phyloP scores from a whole-genome alignment of 441 rosid species.

The Metrosideros polymorpha region DNA sequence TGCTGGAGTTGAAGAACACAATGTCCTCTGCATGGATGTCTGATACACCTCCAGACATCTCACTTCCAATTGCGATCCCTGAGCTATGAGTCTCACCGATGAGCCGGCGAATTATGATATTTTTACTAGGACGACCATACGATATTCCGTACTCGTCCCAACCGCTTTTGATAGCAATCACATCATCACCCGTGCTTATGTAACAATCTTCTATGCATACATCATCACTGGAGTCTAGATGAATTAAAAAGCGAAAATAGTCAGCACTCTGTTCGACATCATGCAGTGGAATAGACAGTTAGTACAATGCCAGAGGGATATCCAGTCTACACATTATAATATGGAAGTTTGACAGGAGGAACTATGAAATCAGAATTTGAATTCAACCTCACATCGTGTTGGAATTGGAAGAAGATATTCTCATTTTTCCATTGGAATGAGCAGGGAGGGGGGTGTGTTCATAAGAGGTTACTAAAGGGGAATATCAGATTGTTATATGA shows the following conservation, averaged over 20 bases:
- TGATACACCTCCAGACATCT: constrained; percentile 96
- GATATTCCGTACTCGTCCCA: constrained; percentile 95
- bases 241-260: not conserved
- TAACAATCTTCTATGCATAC: constrained; percentile 91
- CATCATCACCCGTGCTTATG: constrained; percentile 89
- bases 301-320: not conserved
- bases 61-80: constrained; percentile 90
- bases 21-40: constrained; percentile 65
- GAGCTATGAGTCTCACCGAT: constrained; percentile 68
- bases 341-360: not conserved
- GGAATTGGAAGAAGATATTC: not conserved
- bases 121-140: constrained; percentile 64
- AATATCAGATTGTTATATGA: not conserved
- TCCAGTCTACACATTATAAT: not conserved
- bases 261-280: not conserved
- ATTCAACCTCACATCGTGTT: not conserved
- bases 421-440: not conserved
- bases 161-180: constrained; percentile 85
- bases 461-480: not conserved
- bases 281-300: not conserved
- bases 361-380: not conserved
- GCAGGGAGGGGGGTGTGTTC: not conserved
- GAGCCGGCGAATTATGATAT: constrained; percentile 57
- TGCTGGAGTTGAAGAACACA: constrained; percentile 47
- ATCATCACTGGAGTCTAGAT: constrained; percentile 73